phyloP scores from a whole-genome alignment of 371 early-diverging fungal genomes.

The Fennellomyces sp. region DNA sequence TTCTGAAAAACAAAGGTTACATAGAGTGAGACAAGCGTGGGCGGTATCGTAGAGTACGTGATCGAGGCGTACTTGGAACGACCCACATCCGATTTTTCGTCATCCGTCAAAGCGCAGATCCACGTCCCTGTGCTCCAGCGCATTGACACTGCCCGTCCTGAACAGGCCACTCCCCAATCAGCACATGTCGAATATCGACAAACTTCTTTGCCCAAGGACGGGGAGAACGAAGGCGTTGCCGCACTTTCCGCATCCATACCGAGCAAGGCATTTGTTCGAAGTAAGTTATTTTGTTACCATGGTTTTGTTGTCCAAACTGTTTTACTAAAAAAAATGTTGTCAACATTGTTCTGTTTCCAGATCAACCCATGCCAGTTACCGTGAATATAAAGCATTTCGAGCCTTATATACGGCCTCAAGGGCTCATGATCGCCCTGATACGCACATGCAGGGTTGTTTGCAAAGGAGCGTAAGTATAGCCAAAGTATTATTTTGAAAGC shows the following conservation, averaged over 20 bases:
- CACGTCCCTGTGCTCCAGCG: slow-evolving; percentile 15
- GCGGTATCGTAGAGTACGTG: slow-evolving; percentile 19
- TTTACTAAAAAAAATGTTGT: neutral
- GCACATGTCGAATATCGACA: neutral
- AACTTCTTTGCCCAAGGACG: neutral
- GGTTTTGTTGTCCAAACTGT: neutral
- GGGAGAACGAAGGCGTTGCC: neutral
- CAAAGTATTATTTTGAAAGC: neutral
- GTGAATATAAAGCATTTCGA: slow-evolving; percentile 15
- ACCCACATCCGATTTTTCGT: slow-evolving; percentile 8
- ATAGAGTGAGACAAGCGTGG: slow-evolving; percentile 16
- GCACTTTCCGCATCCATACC: neutral
- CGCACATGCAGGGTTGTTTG: slow-evolving; percentile 10
- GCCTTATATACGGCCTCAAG: slow-evolving; percentile 7
- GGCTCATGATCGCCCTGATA: slow-evolving; percentile 14
- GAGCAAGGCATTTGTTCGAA: slow-evolving; percentile 9
- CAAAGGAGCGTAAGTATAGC: slow-evolving; percentile 15
- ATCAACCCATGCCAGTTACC: slow-evolving; percentile 16
- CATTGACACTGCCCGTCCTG: slow-evolving; percentile 2
- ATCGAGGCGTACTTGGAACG: slow-evolving; percentile 19
- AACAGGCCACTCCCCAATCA: slow-evolving; percentile 9
- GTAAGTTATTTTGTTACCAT: slow-evolving; percentile 3
- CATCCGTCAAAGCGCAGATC: slow-evolving; percentile 3
- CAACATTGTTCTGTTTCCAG: slow-evolving; percentile 6
- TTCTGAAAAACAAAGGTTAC: neutral